phyloP scores from a whole-genome alignment of 495 filamentous ascomycete species.

The Evansstolkia leycettana region DNA sequence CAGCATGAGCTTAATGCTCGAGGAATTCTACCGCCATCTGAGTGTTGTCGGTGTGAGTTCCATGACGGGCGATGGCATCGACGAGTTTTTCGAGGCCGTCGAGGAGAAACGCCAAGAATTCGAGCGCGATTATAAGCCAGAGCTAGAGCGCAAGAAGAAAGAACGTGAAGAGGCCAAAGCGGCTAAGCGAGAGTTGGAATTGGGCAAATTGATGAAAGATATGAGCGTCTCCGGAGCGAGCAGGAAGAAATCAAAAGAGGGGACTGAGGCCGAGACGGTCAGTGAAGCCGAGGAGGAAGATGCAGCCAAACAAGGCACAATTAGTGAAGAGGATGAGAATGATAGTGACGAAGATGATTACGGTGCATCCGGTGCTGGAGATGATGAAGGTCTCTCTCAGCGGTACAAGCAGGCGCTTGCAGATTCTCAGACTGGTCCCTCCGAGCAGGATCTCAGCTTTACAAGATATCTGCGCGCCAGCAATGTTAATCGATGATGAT shows the following conservation, averaged over 20 bases:
- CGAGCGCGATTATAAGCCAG: conserved; percentile 80
- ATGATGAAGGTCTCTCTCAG: conserved; percentile 28
- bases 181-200: conserved; percentile 59
- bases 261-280: conserved; percentile 31
- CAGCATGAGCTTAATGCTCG: conserved; percentile 94
- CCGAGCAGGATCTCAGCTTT: conserved; percentile 36
- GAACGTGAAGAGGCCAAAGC: conserved; percentile 64
- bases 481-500: conserved; percentile 19
- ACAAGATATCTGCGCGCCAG: conserved; percentile 31
- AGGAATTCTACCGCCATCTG: conserved; percentile 93
- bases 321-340: conserved; percentile 17
- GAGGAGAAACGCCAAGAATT: conserved; percentile 81
- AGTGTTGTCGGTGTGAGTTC: conserved; percentile 87
- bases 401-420: conserved; percentile 34
- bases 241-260: conserved; percentile 12
- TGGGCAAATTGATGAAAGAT: conserved; percentile 87
- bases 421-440: conserved; percentile 14
- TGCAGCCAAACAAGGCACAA: conserved; percentile 14
- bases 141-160: conserved; percentile 66
- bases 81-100: conserved; percentile 87
- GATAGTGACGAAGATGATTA: conserved; percentile 22
- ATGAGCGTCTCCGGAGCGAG: conserved; percentile 60
- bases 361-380: conserved; percentile 17
- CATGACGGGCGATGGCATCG: conserved; percentile 83
- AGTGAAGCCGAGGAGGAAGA: conserved; percentile 40